These are phyloP conservation scores for Monosporascus sp. DNA, from an alignment of 2,329 filamentous ascomycete species.

Conservation along the genomic window DNA sequence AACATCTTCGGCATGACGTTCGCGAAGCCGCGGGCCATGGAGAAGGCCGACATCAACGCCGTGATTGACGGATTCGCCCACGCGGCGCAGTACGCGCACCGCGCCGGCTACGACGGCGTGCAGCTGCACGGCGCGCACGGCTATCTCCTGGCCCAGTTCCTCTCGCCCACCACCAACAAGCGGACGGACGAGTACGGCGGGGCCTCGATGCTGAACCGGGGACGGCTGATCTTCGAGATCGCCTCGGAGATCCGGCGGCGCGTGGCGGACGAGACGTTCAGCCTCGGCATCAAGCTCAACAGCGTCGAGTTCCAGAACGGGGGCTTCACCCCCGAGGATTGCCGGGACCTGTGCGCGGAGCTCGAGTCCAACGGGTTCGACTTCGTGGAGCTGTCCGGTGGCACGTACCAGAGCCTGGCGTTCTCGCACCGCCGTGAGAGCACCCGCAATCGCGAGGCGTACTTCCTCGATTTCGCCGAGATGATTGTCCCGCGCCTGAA, in stretches of 20 bases:
- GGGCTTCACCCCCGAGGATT: conserved; percentile 9
- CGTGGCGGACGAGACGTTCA: conserved; percentile 35
- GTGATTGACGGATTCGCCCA: conserved; percentile 14
- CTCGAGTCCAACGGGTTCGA: conserved; percentile 52
- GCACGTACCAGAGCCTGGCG: conserved; percentile 49
- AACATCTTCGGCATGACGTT: conserved; percentile 43
- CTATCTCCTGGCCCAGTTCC: conserved; percentile 53
- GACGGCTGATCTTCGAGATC: conserved; percentile 47
- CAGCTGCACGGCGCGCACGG: conserved; percentile 49
- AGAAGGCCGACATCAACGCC: conserved; percentile 10
- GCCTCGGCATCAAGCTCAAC: conserved; percentile 51
- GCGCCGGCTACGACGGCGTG: conserved; percentile 30
- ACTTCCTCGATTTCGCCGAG: conserved; percentile 62
- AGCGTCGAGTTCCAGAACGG: conserved; percentile 48
- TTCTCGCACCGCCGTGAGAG: conserved; percentile 32
- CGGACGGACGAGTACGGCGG: conserved; percentile 55
- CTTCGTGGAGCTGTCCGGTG: conserved; percentile 63
- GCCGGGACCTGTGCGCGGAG: conserved; percentile 42
- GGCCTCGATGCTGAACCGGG: conserved; percentile 37
- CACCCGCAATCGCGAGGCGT: conserved; percentile 55
- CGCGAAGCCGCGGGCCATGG: conserved; percentile 25
- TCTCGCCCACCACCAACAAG: conserved; percentile 44
- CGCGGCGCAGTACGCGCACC: conserved; percentile 17
- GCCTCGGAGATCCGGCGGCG: conserved; percentile 34
- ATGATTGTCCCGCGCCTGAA: conserved; percentile 35